Percentiles rank a stretch among this genome's conserved stretches.
Conservation (phyloP, 306 rosid genomes). For the Chamaecrista fasciculata region DNA sequence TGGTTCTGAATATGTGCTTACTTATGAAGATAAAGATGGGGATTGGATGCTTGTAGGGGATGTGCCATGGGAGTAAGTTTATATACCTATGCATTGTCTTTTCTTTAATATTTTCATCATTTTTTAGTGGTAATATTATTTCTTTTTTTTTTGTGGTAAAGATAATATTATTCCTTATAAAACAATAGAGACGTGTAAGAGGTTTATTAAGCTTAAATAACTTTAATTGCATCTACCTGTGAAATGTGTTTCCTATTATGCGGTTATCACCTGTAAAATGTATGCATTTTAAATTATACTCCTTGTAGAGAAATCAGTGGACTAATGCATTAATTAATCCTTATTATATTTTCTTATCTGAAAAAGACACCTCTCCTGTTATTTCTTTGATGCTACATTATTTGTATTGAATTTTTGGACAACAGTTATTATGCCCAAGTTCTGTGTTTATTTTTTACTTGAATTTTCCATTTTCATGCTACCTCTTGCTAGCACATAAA, state of each 20-base stretch:
- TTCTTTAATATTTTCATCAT: slow-evolving; percentile 2
- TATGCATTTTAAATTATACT: not conserved
- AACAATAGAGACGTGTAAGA: not conserved
- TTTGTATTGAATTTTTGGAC: not conserved
- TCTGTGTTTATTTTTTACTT: not conserved
- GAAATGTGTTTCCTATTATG: not conserved
- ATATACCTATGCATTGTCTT: not conserved
- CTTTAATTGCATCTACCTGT: not conserved
- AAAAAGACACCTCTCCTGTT: not conserved
- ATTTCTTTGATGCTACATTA: not conserved
- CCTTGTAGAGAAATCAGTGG: not conserved
- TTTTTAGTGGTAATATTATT: not conserved
- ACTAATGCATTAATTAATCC: not conserved
- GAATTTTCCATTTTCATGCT: not conserved
- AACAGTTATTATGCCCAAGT: not conserved
- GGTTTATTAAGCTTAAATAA: not conserved
- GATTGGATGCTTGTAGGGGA: slow-evolving; percentile 99
- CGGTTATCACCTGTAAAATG: slow-evolving; percentile 1
- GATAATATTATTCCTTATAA: not conserved
- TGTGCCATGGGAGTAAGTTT: slow-evolving; percentile 95
- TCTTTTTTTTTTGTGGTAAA: not conserved
- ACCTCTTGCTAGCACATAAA: not conserved
- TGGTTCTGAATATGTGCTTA: slow-evolving; percentile 92
- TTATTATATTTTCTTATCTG: not conserved
- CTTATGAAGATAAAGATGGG: slow-evolving; percentile 89